Conservation (phyloP, 306 rosid genomes). For the Cucurbita pepo region DNA sequence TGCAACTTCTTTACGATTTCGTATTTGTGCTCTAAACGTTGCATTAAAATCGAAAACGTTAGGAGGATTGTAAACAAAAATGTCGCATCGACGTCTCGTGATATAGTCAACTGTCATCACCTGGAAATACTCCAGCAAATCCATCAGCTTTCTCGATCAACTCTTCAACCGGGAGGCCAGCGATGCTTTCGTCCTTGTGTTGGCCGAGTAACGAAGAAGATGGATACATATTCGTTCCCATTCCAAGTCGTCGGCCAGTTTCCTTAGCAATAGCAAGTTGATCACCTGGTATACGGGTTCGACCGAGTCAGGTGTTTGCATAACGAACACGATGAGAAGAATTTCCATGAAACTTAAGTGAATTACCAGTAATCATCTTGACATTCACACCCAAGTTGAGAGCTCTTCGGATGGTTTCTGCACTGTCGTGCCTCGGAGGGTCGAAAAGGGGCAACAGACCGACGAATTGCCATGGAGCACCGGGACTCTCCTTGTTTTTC, state of each 20-base stretch:
- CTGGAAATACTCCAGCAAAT: slow-evolving; percentile 99
- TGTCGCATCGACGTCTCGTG: not conserved
- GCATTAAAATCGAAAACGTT: not conserved
- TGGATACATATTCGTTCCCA: slow-evolving; percentile 99
- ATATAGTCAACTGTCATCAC: slow-evolving; percentile 11
- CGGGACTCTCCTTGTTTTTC: slow-evolving; percentile 56
- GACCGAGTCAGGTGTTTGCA: not conserved
- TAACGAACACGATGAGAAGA: not conserved
- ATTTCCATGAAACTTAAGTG: not conserved
- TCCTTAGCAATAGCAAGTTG: slow-evolving; percentile 99
- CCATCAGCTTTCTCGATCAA: slow-evolving; percentile 96
- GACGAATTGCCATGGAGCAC: slow-evolving; percentile 84
- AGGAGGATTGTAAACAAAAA: not conserved
- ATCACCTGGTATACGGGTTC: slow-evolving; percentile 36
- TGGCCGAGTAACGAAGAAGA: slow-evolving; percentile 91
- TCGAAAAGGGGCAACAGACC: slow-evolving; percentile 87
- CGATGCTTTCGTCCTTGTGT: slow-evolving; percentile 68
- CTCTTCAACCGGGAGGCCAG: slow-evolving; percentile 87
- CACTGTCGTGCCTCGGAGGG: slow-evolving; percentile 98
- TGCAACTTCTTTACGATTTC: slow-evolving; percentile 95
- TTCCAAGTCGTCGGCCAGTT: slow-evolving; percentile 93
- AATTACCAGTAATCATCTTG: slow-evolving; percentile 94
- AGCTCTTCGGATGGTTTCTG: slow-evolving; percentile 91
- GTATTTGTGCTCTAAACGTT: slow-evolving; percentile 65
- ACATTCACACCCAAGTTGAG: slow-evolving; percentile 96